Percentiles rank a stretch among this genome's conserved stretches.
phyloP scores from a whole-genome alignment of 2,329 filamentous ascomycete genomes.

The Microsporum ferrugineum region DNA sequence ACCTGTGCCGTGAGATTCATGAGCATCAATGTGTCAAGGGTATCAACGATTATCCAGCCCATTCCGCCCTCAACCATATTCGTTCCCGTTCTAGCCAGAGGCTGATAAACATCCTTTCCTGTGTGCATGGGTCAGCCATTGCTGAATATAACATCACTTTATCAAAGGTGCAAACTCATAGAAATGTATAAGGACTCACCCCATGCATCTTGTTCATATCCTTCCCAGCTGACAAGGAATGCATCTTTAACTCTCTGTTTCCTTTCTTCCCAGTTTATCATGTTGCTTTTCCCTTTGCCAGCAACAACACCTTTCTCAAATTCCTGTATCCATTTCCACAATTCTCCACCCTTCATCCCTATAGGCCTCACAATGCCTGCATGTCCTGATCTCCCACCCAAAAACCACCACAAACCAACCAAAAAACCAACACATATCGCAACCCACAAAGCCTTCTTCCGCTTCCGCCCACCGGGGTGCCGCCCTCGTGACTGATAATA shows the following conservation, averaged over 20 bases:
- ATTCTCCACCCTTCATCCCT: conserved; percentile 26
- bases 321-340: conserved; percentile 48
- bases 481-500: conserved; percentile 47
- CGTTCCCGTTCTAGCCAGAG: conserved; percentile 62
- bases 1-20: conserved; percentile 92
- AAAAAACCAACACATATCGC: conserved; percentile 46
- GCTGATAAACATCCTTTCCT: conserved; percentile 80
- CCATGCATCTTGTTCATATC: conserved; percentile 89
- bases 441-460: conserved; percentile 50
- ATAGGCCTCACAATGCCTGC: neutral
- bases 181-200: conserved; percentile 45
- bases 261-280: conserved; percentile 63
- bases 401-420: conserved; percentile 55
- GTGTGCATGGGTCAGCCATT: conserved; percentile 14
- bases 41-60: conserved; percentile 97
- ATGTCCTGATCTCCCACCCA: conserved; percentile 12
- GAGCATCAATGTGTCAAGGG: conserved; percentile 90
- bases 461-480: conserved; percentile 40
- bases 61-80: conserved; percentile 83
- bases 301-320: conserved; percentile 34
- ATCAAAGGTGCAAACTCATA: neutral
- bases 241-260: conserved; percentile 75
- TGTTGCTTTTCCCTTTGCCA: conserved; percentile 24
- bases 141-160: neutral
- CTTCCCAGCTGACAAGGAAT: conserved; percentile 84